Evolutionary conservation across 2,329 filamentous ascomycete species (phyloP).

Genomic region (Trichoderma atrobrunneum): DNA sequence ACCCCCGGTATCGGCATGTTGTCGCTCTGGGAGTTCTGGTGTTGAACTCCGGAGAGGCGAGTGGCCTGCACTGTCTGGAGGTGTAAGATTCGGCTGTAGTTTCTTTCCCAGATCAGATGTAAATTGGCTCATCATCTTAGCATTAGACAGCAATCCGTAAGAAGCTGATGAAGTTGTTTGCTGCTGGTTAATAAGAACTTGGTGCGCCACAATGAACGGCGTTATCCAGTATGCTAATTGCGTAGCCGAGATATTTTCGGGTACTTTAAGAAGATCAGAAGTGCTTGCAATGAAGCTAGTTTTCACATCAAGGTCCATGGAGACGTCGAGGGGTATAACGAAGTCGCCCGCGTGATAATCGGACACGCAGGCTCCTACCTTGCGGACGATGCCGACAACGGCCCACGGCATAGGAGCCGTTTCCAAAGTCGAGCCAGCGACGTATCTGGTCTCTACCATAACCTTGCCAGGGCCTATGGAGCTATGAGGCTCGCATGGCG

Average conservation of each 20-base stretch:
- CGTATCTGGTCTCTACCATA: background rate
- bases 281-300: background rate
- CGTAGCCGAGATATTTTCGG: background rate
- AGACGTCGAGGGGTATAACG: background rate
- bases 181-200: background rate
- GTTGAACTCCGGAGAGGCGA: background rate
- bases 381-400: background rate
- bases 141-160: background rate
- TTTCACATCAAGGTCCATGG: background rate
- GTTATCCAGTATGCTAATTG: background rate
- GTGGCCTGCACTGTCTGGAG: background rate
- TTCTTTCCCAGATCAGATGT: background rate
- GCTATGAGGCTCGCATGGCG: background rate
- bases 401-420: background rate
- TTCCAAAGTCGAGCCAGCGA: background rate
- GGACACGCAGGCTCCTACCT: background rate
- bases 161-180: background rate
- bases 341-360: background rate
- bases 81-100: background rate
- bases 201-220: background rate
- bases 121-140: background rate
- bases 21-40: background rate
- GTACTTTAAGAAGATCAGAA: background rate
- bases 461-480: background rate
- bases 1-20: background rate